Evolutionary conservation across 1,284 basidiomycete species (phyloP), one percentile per base, ranked within the genome.

Genomic region (Mycena sp.): DNA sequence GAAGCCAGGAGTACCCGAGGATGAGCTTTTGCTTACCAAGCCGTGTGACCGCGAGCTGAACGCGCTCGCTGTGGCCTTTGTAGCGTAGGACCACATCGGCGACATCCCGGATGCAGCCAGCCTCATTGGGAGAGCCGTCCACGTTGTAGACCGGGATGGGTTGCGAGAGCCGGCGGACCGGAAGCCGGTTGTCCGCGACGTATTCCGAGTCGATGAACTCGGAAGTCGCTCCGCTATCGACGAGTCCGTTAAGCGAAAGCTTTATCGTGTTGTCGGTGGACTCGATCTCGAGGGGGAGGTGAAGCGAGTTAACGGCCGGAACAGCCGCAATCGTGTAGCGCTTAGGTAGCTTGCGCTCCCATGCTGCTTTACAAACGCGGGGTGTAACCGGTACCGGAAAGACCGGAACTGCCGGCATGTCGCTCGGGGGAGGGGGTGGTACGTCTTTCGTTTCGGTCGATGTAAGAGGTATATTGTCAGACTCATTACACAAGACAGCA

Each of bases 1-100:
- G n/a, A 1, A 76, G 68, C 75, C 75, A 77, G 1, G 67, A 63
- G 29, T 63, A 65, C 2, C 74, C 72, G 11, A 76, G 46, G 25
- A 77, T 72, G 10, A 72, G 54, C 16, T 71, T 52, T 9, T 69
- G 56, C 12, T 69, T 68, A 0, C 74, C 74, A 0, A 74, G 54
- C 23, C 65, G 16, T 3, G 71, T 73, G 2, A 76, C 65, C 12
- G 66, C 63, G 63, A 76, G 72, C 6, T 25, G 29, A 1, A 69
- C 48, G 0, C 26, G 35, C 35, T 76, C 70, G 0, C 49, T 3
- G 41, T 76, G 72, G 11, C 65, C 44, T 1, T 62, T 25, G 17
- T 68, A 63, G 1, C 16, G 16, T 7, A 76, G 17, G 0, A 62
- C 26, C 0, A 71, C 12, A 5, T 71, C 64, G 1, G 65, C 61